Percentiles rank a stretch among this genome's conserved stretches.
These are phyloP conservation scores for Epichloe gansuensis DNA, from an alignment of 2,329 filamentous ascomycete genomes.

Conservation along the genomic window DNA sequence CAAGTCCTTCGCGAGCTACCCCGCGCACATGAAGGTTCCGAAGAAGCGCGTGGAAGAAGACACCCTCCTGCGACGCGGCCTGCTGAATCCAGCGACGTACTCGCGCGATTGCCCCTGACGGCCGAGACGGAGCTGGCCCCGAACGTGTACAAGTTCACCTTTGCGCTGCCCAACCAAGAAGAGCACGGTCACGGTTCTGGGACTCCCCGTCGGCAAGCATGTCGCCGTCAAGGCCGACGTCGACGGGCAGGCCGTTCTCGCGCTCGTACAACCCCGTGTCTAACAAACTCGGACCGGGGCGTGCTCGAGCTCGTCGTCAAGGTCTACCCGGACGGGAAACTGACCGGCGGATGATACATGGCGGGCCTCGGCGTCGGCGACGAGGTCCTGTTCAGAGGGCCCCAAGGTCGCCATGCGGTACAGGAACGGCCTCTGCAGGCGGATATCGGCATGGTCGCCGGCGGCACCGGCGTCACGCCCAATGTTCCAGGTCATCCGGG, in stretches of 20 bases:
- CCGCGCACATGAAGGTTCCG: constrained; percentile 30
- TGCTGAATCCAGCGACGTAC: constrained; percentile 22
- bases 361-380: constrained; percentile 34
- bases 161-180: constrained; percentile 32
- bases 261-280: constrained; percentile 44
- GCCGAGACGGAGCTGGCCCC: constrained; percentile 28
- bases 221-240: constrained; percentile 38
- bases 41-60: background rate
- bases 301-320: constrained; percentile 38
- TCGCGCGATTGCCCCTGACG: constrained; percentile 31
- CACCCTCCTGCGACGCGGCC: background rate
- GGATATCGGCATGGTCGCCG: constrained; percentile 41
- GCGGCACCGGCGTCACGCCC: constrained; percentile 14
- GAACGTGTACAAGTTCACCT: constrained; percentile 33
- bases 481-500: constrained; percentile 45
- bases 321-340: constrained; percentile 35
- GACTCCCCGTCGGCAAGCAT: constrained; percentile 45
- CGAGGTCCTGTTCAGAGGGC: constrained; percentile 39
- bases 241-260: constrained; percentile 33
- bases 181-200: constrained; percentile 32
- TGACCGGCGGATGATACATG: constrained; percentile 39
- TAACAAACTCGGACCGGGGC: constrained; percentile 37
- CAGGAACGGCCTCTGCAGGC: constrained; percentile 25
- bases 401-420: constrained; percentile 47
- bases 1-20: constrained; percentile 20